Percentiles rank a stretch among this genome's conserved stretches.
Evolutionary conservation across 129 eudicot species (phyloP).

Genomic region (Ambrosia trifida): DNA sequence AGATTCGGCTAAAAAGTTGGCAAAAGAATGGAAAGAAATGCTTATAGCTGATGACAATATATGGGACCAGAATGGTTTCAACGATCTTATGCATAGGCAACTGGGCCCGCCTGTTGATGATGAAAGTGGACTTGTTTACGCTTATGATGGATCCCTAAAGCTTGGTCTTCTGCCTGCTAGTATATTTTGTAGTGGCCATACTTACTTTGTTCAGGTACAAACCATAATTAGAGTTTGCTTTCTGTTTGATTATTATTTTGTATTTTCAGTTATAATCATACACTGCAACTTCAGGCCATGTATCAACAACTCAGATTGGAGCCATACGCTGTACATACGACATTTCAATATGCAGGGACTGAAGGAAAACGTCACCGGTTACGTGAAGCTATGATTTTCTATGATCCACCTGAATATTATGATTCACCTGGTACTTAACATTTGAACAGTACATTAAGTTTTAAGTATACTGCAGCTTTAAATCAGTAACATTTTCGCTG

Average conservation of each 20-base stretch:
- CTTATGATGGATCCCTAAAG: conserved; percentile 92
- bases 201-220: conserved; percentile 91
- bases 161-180: conserved; percentile 91
- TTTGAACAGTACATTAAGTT: background rate
- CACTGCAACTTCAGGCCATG: conserved; percentile 57
- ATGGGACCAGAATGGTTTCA: conserved; percentile 98
- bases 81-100: conserved; percentile 75
- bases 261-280: background rate
- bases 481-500: background rate
- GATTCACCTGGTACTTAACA: conserved; percentile 59
- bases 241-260: background rate
- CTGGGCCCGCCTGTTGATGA: conserved; percentile 90
- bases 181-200: conserved; percentile 96
- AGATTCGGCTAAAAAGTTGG: conserved; percentile 70
- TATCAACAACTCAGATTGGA: conserved; percentile 87
- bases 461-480: background rate
- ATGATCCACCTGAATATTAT: conserved; percentile 94
- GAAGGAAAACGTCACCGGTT: conserved; percentile 93
- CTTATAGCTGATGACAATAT: conserved; percentile 85
- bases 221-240: background rate
- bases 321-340: conserved; percentile 93
- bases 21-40: conserved; percentile 94
- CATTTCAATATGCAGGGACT: conserved; percentile 94
- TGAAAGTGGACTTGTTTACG: conserved; percentile 90
- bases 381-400: conserved; percentile 90